Base-by-base conservation (phyloP, 2,329 filamentous ascomycete species). In the Stagonosporopsis chrysanthemi region DNA sequence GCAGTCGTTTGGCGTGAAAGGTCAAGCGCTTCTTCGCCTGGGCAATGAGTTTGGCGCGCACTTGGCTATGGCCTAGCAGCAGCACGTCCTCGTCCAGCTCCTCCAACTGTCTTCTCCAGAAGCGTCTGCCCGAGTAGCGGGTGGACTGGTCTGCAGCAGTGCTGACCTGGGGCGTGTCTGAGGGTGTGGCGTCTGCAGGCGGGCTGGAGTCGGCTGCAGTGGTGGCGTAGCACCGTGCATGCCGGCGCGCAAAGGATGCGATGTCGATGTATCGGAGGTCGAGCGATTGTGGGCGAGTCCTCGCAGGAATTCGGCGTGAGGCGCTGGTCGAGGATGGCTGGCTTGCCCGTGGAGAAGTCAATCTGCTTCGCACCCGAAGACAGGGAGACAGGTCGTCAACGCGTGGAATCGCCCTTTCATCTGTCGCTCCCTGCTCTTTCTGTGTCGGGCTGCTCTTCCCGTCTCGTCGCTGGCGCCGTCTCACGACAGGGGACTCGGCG, bases 181-280 rank as follows among this genome's bases (percentile, higher is more conserved):
- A 5, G n/a, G 17, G 42, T 14, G 17, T n/a, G 31, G 14, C n/a
- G 31, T 33, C 31, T 15, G 31, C 19, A 3, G 42, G 9, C 42
- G 22, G 42, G 28, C 9, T 29, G 23, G 24, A 24, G 35, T 28
- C 23, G 15, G 28, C 19, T 17, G 47, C 33, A 41, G 1, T 40
- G 28, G 60, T 59, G 22, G 56, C 42, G 44, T 62, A 66, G 19
- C 31, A 44, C 42, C 64, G 44, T 48, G 52, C 55, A 33, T 58
- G 51, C 17, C 55, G 64, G 42, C 52, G 59, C 7, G 60, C 55
- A 40, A 68, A 68, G 17, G 58, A 44, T 11, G 54, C 70, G 9
- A 74, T 73, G 12, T 72, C 68, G 31, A 61, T 59, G 55, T 71
- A 70, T 23, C 69, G 63, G n/a, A 43, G 47, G 26, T 56, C 51